These are phyloP conservation scores for Lepraria neglecta DNA, from an alignment of 495 filamentous ascomycete species.

Conservation along the genomic window DNA sequence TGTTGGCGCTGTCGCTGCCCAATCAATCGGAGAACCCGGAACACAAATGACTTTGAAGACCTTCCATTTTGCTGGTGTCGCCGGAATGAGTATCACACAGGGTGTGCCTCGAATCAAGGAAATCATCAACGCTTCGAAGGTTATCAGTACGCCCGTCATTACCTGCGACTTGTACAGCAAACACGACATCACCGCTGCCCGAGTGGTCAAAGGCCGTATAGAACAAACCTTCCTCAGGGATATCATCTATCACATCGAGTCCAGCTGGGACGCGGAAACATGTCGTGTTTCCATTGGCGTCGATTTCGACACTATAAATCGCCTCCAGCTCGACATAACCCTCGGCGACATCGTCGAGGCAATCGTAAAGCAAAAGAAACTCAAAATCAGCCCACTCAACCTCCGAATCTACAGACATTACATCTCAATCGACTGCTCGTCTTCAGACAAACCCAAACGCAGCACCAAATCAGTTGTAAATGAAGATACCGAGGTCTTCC, in stretches of 20 bases:
- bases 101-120: slow-evolving; percentile 99
- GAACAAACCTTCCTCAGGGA: slow-evolving; percentile 80
- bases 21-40: slow-evolving; percentile 96
- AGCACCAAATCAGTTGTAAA: slow-evolving; percentile 48
- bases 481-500: slow-evolving; percentile 60
- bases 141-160: slow-evolving; percentile 91
- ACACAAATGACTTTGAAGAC: slow-evolving; percentile 99
- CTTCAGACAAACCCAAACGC: slow-evolving; percentile 39
- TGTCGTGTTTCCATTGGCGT: slow-evolving; percentile 69
- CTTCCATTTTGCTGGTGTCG: slow-evolving; percentile 99
- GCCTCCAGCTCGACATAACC: slow-evolving; percentile 69
- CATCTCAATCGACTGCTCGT: slow-evolving; percentile 51
- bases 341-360: slow-evolving; percentile 62
- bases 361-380: slow-evolving; percentile 69
- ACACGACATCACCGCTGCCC: slow-evolving; percentile 62
- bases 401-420: slow-evolving; percentile 40
- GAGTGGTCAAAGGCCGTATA: slow-evolving; percentile 82
- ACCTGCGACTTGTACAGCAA: slow-evolving; percentile 71
- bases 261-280: slow-evolving; percentile 70
- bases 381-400: slow-evolving; percentile 56
- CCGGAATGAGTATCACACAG: slow-evolving; percentile 96
- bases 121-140: slow-evolving; percentile 95
- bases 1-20: slow-evolving; percentile 94
- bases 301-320: slow-evolving; percentile 66
- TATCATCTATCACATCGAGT: slow-evolving; percentile 69